Evolutionary conservation across 208 protist species (phyloP), one percentile per base, ranked within the genome.

Genomic region (Trichomonas vaginalis): DNA sequence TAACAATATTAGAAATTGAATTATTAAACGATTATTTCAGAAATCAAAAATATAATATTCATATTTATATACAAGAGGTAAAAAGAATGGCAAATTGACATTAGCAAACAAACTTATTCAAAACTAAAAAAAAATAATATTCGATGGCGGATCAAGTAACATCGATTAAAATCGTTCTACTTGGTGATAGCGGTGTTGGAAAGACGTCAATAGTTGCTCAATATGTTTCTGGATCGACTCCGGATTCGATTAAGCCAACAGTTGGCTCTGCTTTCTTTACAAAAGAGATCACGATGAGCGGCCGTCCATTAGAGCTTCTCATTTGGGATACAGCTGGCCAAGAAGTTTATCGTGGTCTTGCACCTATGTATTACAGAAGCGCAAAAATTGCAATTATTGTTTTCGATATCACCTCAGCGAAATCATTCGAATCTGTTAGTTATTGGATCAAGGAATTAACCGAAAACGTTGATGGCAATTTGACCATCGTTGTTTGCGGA

Each of bases 321-420:
- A 47, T 88, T 46, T 88, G 82, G 82, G 82, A 88, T 88, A 88
- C 82, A 10, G 82, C 82, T 27, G 82, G 82, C 0, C 82, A 88
- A 48, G 82, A 88, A 48, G 82, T 88, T 32, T 88, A 88, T 48
- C 46, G 82, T 48, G 82, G 82, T 4, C 17, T 88, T 4, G 82
- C 82, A 47, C 82, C 82, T n/a, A 88, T 88, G 82, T 88, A 88
- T 88, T 88, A 88, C 37, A 88, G 82, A 88, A 88, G 40, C 37
- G 82, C 82, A 21, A n/a, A 45, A 9, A 88, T 88, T 47, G 82
- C 82, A 47, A 88, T 88, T n/a, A 88, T 88, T 32, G 82, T 88
- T 47, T 88, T 47, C 47, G 82, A 88, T 88, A 47, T 88, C 9
- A 88, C 82, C 17, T 48, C 21, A 35, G 6, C 82, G 17, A 40